Percentiles rank a stretch among this genome's conserved stretches.
These are phyloP conservation scores for Areca catechu DNA, from an alignment of 176 grass and related monocot species.

Conservation along the genomic window DNA sequence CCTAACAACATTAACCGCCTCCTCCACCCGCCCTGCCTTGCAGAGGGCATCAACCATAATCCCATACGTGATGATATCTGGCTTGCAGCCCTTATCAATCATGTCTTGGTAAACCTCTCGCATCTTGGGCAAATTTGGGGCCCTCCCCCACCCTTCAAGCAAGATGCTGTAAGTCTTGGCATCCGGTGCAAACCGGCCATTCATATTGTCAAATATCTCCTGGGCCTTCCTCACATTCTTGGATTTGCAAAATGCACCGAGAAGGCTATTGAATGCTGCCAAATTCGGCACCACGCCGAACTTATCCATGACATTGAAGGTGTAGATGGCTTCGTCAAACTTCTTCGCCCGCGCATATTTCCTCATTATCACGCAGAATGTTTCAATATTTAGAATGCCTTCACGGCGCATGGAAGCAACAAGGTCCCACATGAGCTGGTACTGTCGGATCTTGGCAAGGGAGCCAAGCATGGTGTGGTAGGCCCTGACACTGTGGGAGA, in stretches of 20 bases:
- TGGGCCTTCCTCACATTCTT: constrained; percentile 89
- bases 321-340: constrained; percentile 74
- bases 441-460: constrained; percentile 86
- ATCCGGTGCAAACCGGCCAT: constrained; percentile 38
- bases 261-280: constrained; percentile 65
- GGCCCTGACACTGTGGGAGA: constrained; percentile 48
- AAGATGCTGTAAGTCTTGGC: constrained; percentile 93
- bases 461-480: constrained; percentile 68
- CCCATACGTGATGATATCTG: constrained; percentile 87
- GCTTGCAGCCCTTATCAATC: constrained; percentile 51
- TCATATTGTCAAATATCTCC: constrained; percentile 83
- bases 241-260: constrained; percentile 63
- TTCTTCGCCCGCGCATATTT: constrained; percentile 76
- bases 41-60: constrained; percentile 93
- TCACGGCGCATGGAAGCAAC: constrained; percentile 56
- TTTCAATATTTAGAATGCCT: constrained; percentile 57
- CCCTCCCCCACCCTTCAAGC: constrained; percentile 93
- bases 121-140: constrained; percentile 87
- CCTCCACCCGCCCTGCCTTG: constrained; percentile 60
- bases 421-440: constrained; percentile 91
- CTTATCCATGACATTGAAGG: constrained; percentile 89
- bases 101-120: constrained; percentile 64
- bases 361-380: constrained; percentile 87
- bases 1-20: constrained; percentile 55
- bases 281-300: constrained; percentile 45